Percentiles rank a stretch among this genome's conserved stretches.
These are phyloP conservation scores for Acacia melanoxylon DNA, from an alignment of 306 rosid genomes.

Conservation along the genomic window DNA sequence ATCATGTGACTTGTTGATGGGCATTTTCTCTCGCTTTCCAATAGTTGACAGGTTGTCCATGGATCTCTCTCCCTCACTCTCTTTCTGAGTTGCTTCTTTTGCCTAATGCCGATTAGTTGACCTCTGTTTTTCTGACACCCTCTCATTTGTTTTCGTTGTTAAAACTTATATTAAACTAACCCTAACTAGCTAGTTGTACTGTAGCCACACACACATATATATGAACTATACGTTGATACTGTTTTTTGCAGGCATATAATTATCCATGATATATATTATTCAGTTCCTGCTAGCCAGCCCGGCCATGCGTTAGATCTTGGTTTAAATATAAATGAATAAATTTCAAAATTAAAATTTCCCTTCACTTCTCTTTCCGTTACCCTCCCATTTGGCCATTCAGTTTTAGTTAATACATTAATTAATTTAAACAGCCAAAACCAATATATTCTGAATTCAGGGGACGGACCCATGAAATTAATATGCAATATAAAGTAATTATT, in stretches of 20 bases:
- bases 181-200: conserved; percentile 1
- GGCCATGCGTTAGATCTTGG: not conserved
- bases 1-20: conserved; percentile 53
- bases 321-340: not conserved
- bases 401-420: not conserved
- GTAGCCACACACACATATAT: not conserved
- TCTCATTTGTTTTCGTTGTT: conserved; percentile 13
- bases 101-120: conserved; percentile 47
- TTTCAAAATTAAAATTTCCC: not conserved
- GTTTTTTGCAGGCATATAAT: conserved; percentile 18
- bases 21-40: conserved; percentile 28
- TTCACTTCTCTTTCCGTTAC: not conserved
- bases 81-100: conserved; percentile 21
- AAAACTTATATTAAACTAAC: not conserved
- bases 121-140: conserved; percentile 46
- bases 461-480: not conserved
- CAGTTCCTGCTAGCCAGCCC: not conserved
- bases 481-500: not conserved
- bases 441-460: not conserved
- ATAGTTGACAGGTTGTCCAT: conserved; percentile 42
- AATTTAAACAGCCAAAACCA: not conserved
- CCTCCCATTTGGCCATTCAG: not conserved
- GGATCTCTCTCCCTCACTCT: conserved; percentile 1
- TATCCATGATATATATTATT: not conserved
- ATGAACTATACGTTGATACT: not conserved